Evolutionary conservation across 495 filamentous ascomycete species (phyloP).

Genomic region (Aspergillus hancockii): DNA sequence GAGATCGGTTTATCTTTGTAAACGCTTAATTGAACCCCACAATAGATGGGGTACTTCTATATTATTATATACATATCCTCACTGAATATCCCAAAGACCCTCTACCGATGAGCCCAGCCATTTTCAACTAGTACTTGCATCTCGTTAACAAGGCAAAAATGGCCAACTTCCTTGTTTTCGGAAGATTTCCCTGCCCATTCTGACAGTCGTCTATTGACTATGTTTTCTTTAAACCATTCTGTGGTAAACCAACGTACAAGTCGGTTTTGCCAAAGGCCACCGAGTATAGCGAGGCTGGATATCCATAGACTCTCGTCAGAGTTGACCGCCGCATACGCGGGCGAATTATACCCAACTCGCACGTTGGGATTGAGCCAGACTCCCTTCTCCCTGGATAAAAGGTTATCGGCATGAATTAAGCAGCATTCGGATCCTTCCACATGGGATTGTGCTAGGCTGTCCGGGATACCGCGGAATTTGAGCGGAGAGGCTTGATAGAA

Average conservation of each 20-base stretch:
- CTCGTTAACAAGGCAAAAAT: constrained; percentile 74
- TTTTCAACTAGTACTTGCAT: constrained; percentile 78
- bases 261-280: constrained; percentile 61
- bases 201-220: neutral
- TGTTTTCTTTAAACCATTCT: constrained; percentile 7
- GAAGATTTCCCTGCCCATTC: constrained; percentile 16
- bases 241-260: constrained; percentile 48
- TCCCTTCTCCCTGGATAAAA: constrained; percentile 50
- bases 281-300: constrained; percentile 28
- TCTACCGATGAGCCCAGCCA: constrained; percentile 66
- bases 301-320: constrained; percentile 42
- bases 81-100: too few relatives aligned
- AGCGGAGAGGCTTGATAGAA: constrained; percentile 53
- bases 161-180: constrained; percentile 53
- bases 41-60: too few relatives aligned
- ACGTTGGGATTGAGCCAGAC: constrained; percentile 80
- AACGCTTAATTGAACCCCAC: too few relatives aligned
- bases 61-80: too few relatives aligned
- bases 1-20: too few relatives aligned
- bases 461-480: constrained; percentile 70
- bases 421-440: constrained; percentile 84
- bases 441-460: constrained; percentile 65
- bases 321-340: constrained; percentile 58
- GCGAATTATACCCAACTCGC: constrained; percentile 66
- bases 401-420: constrained; percentile 78